Evolutionary conservation across 2,329 filamentous ascomycete species (phyloP), one percentile per base, ranked within the genome.

Genomic region (Exophiala aquamarina): DNA sequence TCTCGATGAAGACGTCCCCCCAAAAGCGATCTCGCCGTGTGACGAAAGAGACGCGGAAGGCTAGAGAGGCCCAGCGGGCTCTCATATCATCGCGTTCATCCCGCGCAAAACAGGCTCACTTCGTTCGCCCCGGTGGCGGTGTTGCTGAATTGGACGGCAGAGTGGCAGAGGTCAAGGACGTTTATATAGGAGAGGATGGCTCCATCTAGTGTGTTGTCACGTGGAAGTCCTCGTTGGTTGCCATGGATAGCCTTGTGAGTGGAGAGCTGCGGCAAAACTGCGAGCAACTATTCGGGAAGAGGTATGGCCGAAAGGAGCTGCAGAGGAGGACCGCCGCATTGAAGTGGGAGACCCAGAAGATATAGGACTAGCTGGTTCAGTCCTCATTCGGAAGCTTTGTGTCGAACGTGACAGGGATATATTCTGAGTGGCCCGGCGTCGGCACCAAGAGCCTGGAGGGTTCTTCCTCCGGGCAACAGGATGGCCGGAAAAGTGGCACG

Each of bases 21-120:
- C 37, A 20, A n/a, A 47, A 47, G 37, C 44, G 44, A 20, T 15
- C 44, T 42, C 26, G 44, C 44, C 44, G 36, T 3, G 31, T 18
- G 17, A 47, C 9, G 18, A 44, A 44, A 33, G 32, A 36, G 41
- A 44, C 41, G 21, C 37, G 32, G 41, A 44, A 38, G 41, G 41
- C 19, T 10, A 37, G 33, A 38, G 41, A 44, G 33, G 41, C 20
- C 6, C 21, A 19, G 9, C 32, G 37, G 33, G 18, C 20, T 44
- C 20, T 36, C 2, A 11, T 15, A 28, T 38, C 32, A 18, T 44
- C 11, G 14, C 11, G 18, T 20, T 9, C 10, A 10, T 39, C 13
- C 36, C 18, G 18, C 9, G 21, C 8, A 20, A 38, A 44, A 37
- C 32, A 37, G 33, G 19, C 41, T 9, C 28, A n/a, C n/a, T 9